phyloP scores from a whole-genome alignment of 2,329 filamentous ascomycete genomes.

The Fusarium agapanthi region DNA sequence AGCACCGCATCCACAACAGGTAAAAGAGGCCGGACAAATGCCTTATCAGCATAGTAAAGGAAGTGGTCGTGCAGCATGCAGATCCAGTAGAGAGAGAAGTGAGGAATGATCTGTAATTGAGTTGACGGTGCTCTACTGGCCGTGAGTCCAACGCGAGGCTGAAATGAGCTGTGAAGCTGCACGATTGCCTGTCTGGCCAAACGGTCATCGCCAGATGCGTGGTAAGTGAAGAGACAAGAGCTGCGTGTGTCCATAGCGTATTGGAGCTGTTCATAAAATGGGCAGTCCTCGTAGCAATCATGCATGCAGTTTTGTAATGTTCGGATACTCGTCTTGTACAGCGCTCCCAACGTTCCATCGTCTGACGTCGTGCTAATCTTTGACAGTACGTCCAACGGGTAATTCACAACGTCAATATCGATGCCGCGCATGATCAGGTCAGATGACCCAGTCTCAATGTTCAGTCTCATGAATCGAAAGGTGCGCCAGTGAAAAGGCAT shows the following conservation, averaged over 20 bases:
- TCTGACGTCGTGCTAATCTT: neutral
- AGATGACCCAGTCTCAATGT: neutral
- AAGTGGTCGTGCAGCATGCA: neutral
- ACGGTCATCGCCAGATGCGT: neutral
- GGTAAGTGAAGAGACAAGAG: neutral
- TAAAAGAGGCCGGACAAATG: neutral
- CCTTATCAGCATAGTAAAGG: neutral
- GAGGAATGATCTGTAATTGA: neutral
- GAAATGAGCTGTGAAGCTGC: neutral
- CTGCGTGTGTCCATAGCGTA: constrained; percentile 1
- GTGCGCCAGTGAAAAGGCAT: neutral
- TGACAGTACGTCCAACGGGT: neutral
- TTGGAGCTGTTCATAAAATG: neutral
- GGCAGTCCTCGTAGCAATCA: constrained; percentile 1
- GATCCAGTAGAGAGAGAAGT: neutral
- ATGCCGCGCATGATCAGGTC: neutral
- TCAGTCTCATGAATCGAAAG: neutral
- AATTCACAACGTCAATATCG: neutral
- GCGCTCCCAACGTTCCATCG: neutral
- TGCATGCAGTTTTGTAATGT: neutral
- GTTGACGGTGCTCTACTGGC: neutral
- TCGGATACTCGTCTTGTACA: neutral
- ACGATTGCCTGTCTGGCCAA: neutral
- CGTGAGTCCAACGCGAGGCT: neutral
- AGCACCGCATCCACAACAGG: neutral